A percentile compares a stretch with the other conserved stretches of the same genome.
Conservation (phyloP, 768 basidiomycete species). For the Lentinula raphanica region DNA sequence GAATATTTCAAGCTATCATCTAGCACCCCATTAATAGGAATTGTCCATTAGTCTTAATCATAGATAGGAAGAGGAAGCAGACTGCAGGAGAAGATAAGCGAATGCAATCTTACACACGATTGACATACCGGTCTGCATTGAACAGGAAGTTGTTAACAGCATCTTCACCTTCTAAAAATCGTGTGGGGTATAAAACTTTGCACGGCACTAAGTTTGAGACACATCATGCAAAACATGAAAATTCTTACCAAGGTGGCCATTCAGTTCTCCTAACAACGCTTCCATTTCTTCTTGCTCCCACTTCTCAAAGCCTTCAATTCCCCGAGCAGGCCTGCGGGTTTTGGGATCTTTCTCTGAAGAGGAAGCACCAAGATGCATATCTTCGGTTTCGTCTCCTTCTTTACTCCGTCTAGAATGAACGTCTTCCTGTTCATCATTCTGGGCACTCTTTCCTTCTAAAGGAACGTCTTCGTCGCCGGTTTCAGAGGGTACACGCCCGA, state of each 20-base stretch:
- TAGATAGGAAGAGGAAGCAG: slow-evolving; percentile 75
- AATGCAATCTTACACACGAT: neutral
- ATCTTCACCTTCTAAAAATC: slow-evolving; percentile 93
- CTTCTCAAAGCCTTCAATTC: slow-evolving; percentile 70
- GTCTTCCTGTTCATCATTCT: slow-evolving; percentile 7
- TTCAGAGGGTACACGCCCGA: slow-evolving; percentile 57
- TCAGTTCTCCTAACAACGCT: slow-evolving; percentile 61
- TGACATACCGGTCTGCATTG: slow-evolving; percentile 69
- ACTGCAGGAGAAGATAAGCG: slow-evolving; percentile 25
- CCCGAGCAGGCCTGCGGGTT: slow-evolving; percentile 35
- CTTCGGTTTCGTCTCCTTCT: slow-evolving; percentile 18
- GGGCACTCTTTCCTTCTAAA: slow-evolving; percentile 11
- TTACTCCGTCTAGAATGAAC: neutral
- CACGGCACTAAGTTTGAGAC: neutral
- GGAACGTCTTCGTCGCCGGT: slow-evolving; percentile 35
- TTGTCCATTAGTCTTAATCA: slow-evolving; percentile 27
- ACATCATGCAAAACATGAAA: neutral
- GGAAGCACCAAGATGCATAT: slow-evolving; percentile 13
- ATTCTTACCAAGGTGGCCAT: slow-evolving; percentile 79
- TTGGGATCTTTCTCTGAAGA: slow-evolving; percentile 31
- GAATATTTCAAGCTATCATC: neutral
- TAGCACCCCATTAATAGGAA: neutral
- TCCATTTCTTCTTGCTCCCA: slow-evolving; percentile 92
- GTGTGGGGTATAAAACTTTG: slow-evolving; percentile 75
- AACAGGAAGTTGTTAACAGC: slow-evolving; percentile 90